phyloP scores from a whole-genome alignment of 192 early-diverging fungal species.

The Funneliformis mosseae region DNA sequence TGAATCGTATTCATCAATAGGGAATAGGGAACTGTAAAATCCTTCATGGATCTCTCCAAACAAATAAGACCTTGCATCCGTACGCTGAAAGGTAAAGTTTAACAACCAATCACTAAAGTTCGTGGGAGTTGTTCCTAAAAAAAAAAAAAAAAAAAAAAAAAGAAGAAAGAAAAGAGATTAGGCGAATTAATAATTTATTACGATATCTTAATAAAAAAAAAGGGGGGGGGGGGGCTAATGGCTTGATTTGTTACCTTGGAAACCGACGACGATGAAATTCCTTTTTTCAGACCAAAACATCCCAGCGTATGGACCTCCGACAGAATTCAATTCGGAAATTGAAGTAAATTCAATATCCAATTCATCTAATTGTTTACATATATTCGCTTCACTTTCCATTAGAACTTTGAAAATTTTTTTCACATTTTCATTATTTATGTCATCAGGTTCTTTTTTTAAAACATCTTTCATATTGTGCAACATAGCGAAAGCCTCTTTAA shows the following conservation, averaged over 20 bases:
- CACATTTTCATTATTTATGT: neutral
- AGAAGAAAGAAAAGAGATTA: too few relatives aligned
- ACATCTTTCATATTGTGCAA: conserved; percentile 11
- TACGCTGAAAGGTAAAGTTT: conserved; percentile 51
- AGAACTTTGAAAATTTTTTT: conserved; percentile 36
- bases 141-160: neutral
- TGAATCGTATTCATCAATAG: conserved; percentile 25
- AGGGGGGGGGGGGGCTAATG: too few relatives aligned
- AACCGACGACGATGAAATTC: conserved; percentile 50
- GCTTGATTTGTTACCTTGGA: conserved; percentile 30
- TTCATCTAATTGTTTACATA: conserved; percentile 34
- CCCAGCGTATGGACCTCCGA: conserved; percentile 54
- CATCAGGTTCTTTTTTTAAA: neutral
- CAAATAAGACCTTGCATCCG: conserved; percentile 49
- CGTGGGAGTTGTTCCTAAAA: conserved; percentile 49
- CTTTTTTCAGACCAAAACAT: conserved; percentile 49
- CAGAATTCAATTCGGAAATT: conserved; percentile 51
- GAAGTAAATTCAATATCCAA: conserved; percentile 46
- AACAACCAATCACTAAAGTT: conserved; percentile 56
- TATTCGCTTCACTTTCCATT: conserved; percentile 40
- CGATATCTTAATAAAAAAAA: too few relatives aligned
- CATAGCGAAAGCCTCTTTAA: conserved; percentile 41
- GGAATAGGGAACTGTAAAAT: conserved; percentile 55
- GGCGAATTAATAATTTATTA: too few relatives aligned
- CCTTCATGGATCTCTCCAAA: conserved; percentile 56